phyloP scores from a whole-genome alignment of 371 early-diverging fungal species.

The Zopfochytrium polystomum region DNA sequence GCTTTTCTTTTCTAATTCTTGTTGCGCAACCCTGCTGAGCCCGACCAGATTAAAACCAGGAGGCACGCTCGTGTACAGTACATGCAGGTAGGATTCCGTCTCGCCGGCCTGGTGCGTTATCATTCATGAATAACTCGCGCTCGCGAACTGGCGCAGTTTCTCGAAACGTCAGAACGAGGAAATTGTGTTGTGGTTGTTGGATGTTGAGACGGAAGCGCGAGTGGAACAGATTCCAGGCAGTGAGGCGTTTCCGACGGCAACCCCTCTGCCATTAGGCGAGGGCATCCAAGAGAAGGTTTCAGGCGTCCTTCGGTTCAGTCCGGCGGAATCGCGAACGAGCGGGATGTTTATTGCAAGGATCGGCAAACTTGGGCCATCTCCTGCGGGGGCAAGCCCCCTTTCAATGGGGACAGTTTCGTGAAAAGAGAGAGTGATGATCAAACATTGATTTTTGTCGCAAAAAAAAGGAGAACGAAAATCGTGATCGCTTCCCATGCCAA shows the following conservation, averaged over 20 bases:
- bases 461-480: neutral
- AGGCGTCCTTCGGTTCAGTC: slow-evolving; percentile 48
- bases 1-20: neutral
- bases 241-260: slow-evolving; percentile 32
- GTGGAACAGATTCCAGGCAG: slow-evolving; percentile 51
- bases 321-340: slow-evolving; percentile 58
- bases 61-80: slow-evolving; percentile 84
- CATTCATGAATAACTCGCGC: neutral
- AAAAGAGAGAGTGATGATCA: too few relatives aligned
- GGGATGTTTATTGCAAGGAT: slow-evolving; percentile 75
- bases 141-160: slow-evolving; percentile 36
- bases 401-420: too few relatives aligned
- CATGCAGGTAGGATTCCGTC: slow-evolving; percentile 56
- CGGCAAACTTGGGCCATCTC: slow-evolving; percentile 45
- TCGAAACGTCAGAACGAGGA: slow-evolving; percentile 79
- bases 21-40: neutral
- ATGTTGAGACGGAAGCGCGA: slow-evolving; percentile 42
- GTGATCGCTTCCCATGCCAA: slow-evolving; percentile 1
- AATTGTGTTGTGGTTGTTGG: slow-evolving; percentile 72
- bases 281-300: too few relatives aligned
- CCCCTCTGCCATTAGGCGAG: slow-evolving; percentile 11
- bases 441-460: too few relatives aligned
- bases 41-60: slow-evolving; percentile 49
- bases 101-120: neutral
- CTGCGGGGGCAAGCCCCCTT: neutral